A percentile compares a stretch with the other conserved stretches of the same genome.
phyloP scores from a whole-genome alignment of 495 filamentous ascomycete species.

The Aspergillus olivimuriae region DNA sequence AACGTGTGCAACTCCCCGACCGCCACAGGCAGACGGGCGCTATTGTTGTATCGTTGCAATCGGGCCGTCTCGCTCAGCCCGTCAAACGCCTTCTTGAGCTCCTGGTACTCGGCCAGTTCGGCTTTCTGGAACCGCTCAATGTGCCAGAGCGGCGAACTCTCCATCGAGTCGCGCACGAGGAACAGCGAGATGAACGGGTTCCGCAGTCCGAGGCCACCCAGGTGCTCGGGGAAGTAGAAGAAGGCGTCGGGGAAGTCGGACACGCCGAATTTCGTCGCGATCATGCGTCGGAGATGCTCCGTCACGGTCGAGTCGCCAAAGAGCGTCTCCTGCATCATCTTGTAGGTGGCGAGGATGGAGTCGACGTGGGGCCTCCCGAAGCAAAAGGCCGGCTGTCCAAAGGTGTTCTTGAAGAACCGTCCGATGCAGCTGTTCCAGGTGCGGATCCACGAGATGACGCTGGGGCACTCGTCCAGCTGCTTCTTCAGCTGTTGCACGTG shows the following conservation, averaged over 20 bases:
- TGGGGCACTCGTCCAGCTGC: conserved; percentile 41
- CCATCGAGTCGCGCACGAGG: conserved; percentile 28
- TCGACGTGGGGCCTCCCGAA: conserved; percentile 52
- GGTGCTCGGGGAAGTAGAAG: conserved; percentile 45
- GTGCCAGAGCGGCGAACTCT: conserved; percentile 21
- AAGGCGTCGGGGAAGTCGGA: conserved; percentile 51
- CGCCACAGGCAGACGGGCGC: neutral
- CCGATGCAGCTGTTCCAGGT: conserved; percentile 56
- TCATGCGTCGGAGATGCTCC: conserved; percentile 42
- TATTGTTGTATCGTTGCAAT: neutral
- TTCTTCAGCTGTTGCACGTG: conserved; percentile 49
- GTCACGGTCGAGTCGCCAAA: conserved; percentile 42
- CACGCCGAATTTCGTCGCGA: conserved; percentile 45
- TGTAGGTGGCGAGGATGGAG: conserved; percentile 45
- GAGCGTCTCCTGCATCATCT: conserved; percentile 45
- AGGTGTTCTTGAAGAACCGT: conserved; percentile 53
- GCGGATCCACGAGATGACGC: conserved; percentile 52
- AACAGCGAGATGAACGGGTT: conserved; percentile 48
- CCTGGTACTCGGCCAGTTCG: conserved; percentile 32
- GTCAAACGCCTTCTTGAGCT: conserved; percentile 25
- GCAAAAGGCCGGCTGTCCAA: conserved; percentile 52
- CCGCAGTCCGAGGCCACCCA: conserved; percentile 50
- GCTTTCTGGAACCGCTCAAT: conserved; percentile 29
- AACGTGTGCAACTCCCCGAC: conserved; percentile 24
- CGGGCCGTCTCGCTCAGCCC: conserved; percentile 8